Conservation (phyloP, 2,329 filamentous ascomycete species). For the Colletotrichum sp. region DNA sequence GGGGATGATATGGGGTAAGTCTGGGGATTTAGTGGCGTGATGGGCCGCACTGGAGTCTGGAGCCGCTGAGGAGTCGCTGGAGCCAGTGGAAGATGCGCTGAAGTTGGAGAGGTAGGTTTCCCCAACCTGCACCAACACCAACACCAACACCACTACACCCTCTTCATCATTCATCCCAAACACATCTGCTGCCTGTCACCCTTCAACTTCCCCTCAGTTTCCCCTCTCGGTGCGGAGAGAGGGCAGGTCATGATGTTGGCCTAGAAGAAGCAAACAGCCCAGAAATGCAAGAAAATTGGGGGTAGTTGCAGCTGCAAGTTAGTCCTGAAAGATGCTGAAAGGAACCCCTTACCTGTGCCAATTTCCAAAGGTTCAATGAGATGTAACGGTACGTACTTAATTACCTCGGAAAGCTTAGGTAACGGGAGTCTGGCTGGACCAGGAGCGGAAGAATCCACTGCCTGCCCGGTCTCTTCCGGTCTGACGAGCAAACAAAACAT, state of each 20-base stretch:
- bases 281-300: not conserved
- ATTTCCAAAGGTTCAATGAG: not conserved
- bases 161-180: not conserved
- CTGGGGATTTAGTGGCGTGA: slow-evolving; percentile 23
- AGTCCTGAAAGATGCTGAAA: not conserved
- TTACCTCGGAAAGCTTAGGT: not conserved
- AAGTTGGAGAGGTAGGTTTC: not conserved
- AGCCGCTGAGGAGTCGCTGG: not conserved
- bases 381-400: not conserved
- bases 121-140: not conserved
- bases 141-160: not conserved
- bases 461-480: not conserved
- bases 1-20: slow-evolving; percentile 11
- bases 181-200: not conserved
- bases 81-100: not conserved
- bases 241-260: not conserved
- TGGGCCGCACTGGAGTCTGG: slow-evolving; percentile 7
- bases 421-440: not conserved
- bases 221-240: not conserved
- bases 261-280: not conserved
- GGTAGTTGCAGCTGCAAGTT: not conserved
- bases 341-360: not conserved
- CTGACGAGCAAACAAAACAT: not conserved
- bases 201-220: not conserved
- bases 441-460: not conserved